Base-by-base conservation (phyloP, 192 early-diverging fungal genomes). In the Dissophora ornata region DNA sequence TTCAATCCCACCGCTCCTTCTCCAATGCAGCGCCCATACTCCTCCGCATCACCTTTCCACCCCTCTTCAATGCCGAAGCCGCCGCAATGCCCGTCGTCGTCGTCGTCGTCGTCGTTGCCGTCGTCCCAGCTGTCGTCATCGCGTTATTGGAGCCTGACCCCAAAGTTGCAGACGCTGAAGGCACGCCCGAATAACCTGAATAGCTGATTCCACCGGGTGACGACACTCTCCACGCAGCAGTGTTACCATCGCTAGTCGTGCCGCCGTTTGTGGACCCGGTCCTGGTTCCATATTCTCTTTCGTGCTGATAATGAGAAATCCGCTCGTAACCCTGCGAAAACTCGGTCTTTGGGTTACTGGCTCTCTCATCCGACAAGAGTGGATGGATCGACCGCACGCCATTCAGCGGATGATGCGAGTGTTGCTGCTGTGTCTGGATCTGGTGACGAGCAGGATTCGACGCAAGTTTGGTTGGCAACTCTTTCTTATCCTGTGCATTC, bases 41-140 rank as follows among this genome's bases (percentile, higher is more conserved):
- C 15, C 71, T 46, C 1, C 71, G 62, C 33, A 55, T 66, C 4
- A 66, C 71, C 50, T 66, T 74, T 0, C 62, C 62, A 5, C 62
- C 62, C 7, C 62, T 29, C 62, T 54, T 65, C 33, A 74, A 33
- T 3, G 61, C 61, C 10, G 62, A 58, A 10, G 40, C 25, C 42
- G 57, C 61, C 41, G 24, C 10, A 0, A 32, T 16, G n/a, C 50
- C 24, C 15, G 15, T 10, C 9, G 29, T 29, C 9, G 33, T 4
- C 15, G 44, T 49, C 5, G 19, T 15, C 26, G 40, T 10, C 32
- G n/a, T 34, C 30, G 22, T 28, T 36, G 50, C 22, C 15, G 47
- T 33, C n/a, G n/a, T n/a, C n/a, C n/a, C n/a, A n/a, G n/a, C n/a
- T n/a, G n/a, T n/a, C n/a, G n/a, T n/a, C n/a, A n/a, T n/a, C n/a